These are phyloP conservation scores for Cephaloascus fragrans DNA, from an alignment of 805 yeast genomes.

Conservation along the genomic window DNA sequence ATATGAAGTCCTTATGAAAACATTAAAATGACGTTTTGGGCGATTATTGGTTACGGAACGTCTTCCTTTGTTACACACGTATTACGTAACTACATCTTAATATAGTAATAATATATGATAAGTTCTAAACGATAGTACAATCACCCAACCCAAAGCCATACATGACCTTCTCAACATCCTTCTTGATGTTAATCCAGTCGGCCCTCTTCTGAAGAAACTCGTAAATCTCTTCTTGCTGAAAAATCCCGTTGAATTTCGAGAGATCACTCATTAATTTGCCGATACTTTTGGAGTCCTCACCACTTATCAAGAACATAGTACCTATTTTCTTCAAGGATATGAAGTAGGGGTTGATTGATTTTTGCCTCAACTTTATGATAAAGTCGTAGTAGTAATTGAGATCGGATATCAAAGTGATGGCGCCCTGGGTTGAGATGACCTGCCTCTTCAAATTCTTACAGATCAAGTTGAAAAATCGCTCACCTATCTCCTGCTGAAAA, in stretches of 20 bases:
- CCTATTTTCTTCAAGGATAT: slow-evolving; percentile 79
- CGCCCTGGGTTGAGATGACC: slow-evolving; percentile 72
- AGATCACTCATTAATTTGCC: slow-evolving; percentile 79
- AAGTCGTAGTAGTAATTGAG: slow-evolving; percentile 72
- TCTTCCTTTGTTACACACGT: background rate
- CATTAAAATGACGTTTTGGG: background rate
- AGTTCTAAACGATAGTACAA: slow-evolving; percentile 43
- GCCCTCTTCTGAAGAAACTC: slow-evolving; percentile 81
- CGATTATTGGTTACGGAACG: background rate
- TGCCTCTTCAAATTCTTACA: slow-evolving; percentile 68
- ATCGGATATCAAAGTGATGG: slow-evolving; percentile 73
- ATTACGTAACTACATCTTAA: too few relatives aligned
- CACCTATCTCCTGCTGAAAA: slow-evolving; percentile 89
- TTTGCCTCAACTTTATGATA: slow-evolving; percentile 50
- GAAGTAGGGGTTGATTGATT: slow-evolving; percentile 65
- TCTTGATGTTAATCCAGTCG: slow-evolving; percentile 74
- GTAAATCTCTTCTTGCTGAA: slow-evolving; percentile 88
- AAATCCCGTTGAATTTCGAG: slow-evolving; percentile 78
- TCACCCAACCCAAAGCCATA: slow-evolving; percentile 82
- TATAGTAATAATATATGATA: too few relatives aligned
- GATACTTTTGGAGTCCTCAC: slow-evolving; percentile 68
- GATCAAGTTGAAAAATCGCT: slow-evolving; percentile 66
- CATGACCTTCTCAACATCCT: slow-evolving; percentile 88
- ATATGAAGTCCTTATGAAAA: too few relatives aligned
- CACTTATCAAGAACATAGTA: slow-evolving; percentile 64